Evolutionary conservation across 352 stramenopile genomes (phyloP), one percentile per base, ranked within the genome.

Genomic region (Phytophthora nicotianae): DNA sequence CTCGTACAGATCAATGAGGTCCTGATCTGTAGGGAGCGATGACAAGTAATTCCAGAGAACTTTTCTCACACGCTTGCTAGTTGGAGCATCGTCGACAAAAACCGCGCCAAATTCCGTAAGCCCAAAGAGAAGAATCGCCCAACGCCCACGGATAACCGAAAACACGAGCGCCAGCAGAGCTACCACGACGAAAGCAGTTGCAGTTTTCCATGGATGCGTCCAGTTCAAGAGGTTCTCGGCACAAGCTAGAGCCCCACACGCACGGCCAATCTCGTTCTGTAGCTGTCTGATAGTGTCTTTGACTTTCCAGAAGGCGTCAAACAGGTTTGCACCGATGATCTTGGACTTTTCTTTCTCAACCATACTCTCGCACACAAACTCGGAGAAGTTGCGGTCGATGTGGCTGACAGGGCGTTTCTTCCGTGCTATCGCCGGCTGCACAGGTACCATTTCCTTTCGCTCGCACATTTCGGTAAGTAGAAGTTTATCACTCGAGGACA

Each of bases 181-280:
- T 4, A 93, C 70, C 9, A 74, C 68, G 9, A 56, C 60, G 26
- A 93, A 89, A 26, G 86, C 79, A 0, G 81, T 66, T 8, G 70
- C 84, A 37, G 86, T 93, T 55, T 95, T 95, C 86, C 86, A 95
- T 23, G 86, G 86, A 50, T 95, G 86, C 20, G 86, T 91, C 86
- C 86, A 95, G 69, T 95, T 95, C 54, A 95, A 76, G 8, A 95
- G 45, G 50, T 93, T 93, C n/a, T 95, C 81, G 9, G 82, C 78
- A 5, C 77, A 87, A 2, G 86, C 83, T 46, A 92, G 60, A 13
- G 79, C 83, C n/a, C 83, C 84, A 29, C 86, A 95, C 7, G 74
- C 70, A 11, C 68, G 70, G 33, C 84, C 83, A 65, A 95, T 93
- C 19, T 88, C 81, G 32, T 75, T 88, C 58, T 95, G 86, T 2